Evolutionary conservation across 1,284 basidiomycete genomes (phyloP), one percentile per base, ranked within the genome.

Genomic region (Ganoderma sinense): DNA sequence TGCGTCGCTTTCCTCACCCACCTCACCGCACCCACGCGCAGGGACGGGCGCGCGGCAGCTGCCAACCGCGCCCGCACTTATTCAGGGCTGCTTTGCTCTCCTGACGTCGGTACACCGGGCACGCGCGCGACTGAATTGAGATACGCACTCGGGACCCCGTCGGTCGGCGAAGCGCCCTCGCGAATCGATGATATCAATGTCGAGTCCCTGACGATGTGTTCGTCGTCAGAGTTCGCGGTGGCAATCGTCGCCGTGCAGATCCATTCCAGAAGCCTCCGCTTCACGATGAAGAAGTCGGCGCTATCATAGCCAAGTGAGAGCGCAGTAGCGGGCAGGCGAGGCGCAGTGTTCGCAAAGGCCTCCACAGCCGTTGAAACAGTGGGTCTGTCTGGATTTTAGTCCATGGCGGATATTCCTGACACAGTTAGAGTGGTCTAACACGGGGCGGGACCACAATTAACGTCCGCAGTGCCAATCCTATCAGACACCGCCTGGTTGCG

Each of bases 1-100:
- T 92, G 78, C 53, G 88, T 83, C 23, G 39, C 59, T 26, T 1
- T 23, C 39, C 39, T 23, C 39, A 23, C 41, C 16, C 20, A 41
- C 59, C 40, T 40, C 16, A 33, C 20, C 26, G 10, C 39, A 20
- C 11, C 18, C 58, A 23, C 36, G 29, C n/a, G 23, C 58, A 20
- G 18, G 58, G 36, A 36, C 13, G 31, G 31, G 20, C 20, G 48
- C 23, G 48, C 45, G 48, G 48, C 48, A 26, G 20, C 14, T 59
- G 56, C 31, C 33, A 33, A 10, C 4, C 56, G 56, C 33, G 16
- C 33, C 18, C 56, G 48, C 14, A 13, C 48, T 51, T 20, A 18
- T 26, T 51, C 48, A 51, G 48, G 48, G 23, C 23, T 51, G 8
- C 23, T 51, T 26, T 51, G 48, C 48, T 26, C 48, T 51, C 48